These are phyloP conservation scores for Plantago coronopus DNA, from an alignment of 305 asterid species.

Conservation along the genomic window DNA sequence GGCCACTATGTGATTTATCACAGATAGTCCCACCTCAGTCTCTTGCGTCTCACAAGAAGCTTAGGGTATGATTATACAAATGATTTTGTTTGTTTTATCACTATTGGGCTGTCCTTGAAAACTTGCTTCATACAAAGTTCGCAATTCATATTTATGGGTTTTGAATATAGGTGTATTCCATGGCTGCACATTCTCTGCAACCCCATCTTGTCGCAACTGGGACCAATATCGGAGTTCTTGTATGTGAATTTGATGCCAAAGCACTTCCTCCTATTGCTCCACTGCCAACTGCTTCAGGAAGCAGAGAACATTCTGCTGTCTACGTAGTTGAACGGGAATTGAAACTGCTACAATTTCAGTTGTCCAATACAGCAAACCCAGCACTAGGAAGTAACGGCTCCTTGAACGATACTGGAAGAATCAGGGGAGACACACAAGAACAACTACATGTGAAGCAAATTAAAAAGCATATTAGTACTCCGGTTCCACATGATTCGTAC, in stretches of 20 bases:
- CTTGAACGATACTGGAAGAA: constrained; percentile 75
- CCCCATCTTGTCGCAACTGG: constrained; percentile 97
- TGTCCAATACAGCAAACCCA: constrained; percentile 75
- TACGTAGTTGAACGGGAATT: constrained; percentile 80
- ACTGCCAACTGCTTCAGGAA: constrained; percentile 68
- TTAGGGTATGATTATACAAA: constrained; percentile 52
- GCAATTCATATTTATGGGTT: constrained; percentile 21
- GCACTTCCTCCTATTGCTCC: constrained; percentile 91
- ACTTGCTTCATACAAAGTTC: constrained; percentile 11
- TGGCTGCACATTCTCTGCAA: constrained; percentile 90
- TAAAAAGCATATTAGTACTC: constrained; percentile 77
- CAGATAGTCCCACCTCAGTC: constrained; percentile 83
- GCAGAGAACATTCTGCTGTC: constrained; percentile 84
- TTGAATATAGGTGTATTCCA: constrained; percentile 64
- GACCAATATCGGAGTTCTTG: constrained; percentile 83
- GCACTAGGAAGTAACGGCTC: constrained; percentile 91
- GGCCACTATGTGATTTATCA: constrained; percentile 94
- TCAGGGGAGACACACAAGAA: constrained; percentile 82
- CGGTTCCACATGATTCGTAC: constrained; percentile 91
- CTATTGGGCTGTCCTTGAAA: constrained; percentile 12
- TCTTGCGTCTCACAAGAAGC: constrained; percentile 90
- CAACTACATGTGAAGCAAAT: constrained; percentile 83
- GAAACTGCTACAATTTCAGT: constrained; percentile 79
- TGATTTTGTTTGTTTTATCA: constrained; percentile 15
- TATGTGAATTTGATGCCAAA: constrained; percentile 86